Evolutionary conservation across 2,329 filamentous ascomycete species (phyloP), one percentile per base, ranked within the genome.

Genomic region (Cladorrhinum sp.): DNA sequence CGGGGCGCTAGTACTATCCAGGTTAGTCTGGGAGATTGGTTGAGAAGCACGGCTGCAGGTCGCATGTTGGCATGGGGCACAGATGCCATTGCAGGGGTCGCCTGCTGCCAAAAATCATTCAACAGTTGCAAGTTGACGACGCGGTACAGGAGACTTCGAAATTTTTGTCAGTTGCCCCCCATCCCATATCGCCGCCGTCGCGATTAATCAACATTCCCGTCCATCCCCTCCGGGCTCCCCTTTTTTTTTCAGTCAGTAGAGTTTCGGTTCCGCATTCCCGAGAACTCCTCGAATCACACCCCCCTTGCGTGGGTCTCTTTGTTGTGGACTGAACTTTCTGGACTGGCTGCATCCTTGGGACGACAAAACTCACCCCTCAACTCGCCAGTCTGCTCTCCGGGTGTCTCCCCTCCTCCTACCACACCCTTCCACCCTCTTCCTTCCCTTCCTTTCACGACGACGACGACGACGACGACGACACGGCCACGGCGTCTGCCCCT

Each of bases 11-110:
- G 33, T 1, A 63, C 54, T 1, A 12, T 51, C 33, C 3, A 2
- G 64, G 63, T 42, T 69, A 69, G 66, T 20, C 10, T 39, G 8
- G 4, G 52, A 42, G 66, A 67, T 69, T 68, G 67, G 67, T 69
- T 69, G 67, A 65, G 67, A 66, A 65, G 58, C 58, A 59, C 2
- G 46, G 54, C 53, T 58, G 65, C 64, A 62, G 55, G 50, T 58
- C 57, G 59, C 57, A 51, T 28, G 58, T 30, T 60, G 61, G 48
- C 62, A 60, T 63, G 61, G 64, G 63, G 58, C 36, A 46, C 42
- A 46, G 26, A 36, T 62, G 58, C 48, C 54, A 60, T 39, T 58
- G 39, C 65, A 65, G 61, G 63, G 62, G 57, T 54, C 49, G 53
- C 59, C 46, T 52, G 48, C 52, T 55, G 60, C 60, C 64, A 66